Percentiles rank a stretch among this genome's conserved stretches.
These are phyloP conservation scores for Lentinula detonsa DNA, from an alignment of 768 basidiomycete genomes.

Conservation along the genomic window DNA sequence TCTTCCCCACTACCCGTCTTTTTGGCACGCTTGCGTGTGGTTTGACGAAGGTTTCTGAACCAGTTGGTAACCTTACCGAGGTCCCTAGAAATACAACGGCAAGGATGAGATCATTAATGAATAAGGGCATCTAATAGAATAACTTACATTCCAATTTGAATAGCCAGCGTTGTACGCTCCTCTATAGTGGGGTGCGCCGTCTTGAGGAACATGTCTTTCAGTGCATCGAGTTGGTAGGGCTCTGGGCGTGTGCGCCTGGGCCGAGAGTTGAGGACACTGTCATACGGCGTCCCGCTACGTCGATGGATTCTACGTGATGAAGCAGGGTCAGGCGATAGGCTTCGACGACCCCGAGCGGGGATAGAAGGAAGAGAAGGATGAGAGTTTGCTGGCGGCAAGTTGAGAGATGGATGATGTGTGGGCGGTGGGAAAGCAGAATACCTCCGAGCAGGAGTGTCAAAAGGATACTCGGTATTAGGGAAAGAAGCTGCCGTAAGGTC, in stretches of 20 bases:
- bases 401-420: constrained; percentile 25
- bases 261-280: constrained; percentile 34
- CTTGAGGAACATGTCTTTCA: constrained; percentile 62
- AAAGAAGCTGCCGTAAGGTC: constrained; percentile 19
- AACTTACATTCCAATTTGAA: constrained; percentile 72
- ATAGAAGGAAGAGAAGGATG: constrained; percentile 3
- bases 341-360: background rate
- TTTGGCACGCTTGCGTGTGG: constrained; percentile 66
- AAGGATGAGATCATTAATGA: constrained; percentile 11
- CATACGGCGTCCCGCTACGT: constrained; percentile 37
- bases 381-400: constrained; percentile 18
- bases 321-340: constrained; percentile 12
- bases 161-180: constrained; percentile 66
- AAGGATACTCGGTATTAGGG: constrained; percentile 21
- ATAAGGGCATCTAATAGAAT: constrained; percentile 5
- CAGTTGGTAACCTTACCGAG: constrained; percentile 83
- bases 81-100: constrained; percentile 43
- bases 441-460: constrained; percentile 23
- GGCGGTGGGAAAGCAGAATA: constrained; percentile 39
- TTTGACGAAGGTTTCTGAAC: constrained; percentile 82
- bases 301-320: constrained; percentile 33
- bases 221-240: constrained; percentile 68
- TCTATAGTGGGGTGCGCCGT: constrained; percentile 76
- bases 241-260: constrained; percentile 74
- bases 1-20: constrained; percentile 36